These are phyloP conservation scores for Cercospora zeae-maydis DNA, from an alignment of 2,329 filamentous ascomycete genomes.

Conservation along the genomic window DNA sequence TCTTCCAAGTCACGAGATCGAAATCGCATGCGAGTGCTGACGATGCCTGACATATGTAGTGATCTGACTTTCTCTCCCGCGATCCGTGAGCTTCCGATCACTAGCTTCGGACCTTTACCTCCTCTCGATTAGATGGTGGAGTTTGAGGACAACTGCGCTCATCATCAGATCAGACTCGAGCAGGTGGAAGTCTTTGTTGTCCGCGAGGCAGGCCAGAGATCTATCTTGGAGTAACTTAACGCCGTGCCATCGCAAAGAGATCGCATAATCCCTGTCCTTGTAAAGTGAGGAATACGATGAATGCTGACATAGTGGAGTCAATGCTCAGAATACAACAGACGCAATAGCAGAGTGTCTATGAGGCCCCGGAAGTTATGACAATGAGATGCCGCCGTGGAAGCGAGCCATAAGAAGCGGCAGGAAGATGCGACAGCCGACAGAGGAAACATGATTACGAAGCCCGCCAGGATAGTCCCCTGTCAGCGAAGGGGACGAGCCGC, in stretches of 20 bases:
- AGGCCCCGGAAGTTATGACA: background rate
- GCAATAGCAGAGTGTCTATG: background rate
- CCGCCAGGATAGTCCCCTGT: background rate
- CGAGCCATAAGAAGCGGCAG: background rate
- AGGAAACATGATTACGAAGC: background rate
- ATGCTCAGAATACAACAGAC: background rate
- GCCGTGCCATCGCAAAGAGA: background rate
- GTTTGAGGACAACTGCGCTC: conserved; percentile 8
- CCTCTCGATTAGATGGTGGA: conserved; percentile 5
- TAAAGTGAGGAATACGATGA: background rate
- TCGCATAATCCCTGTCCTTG: background rate
- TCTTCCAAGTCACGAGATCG: background rate
- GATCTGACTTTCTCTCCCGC: conserved; percentile 6
- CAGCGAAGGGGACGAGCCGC: background rate
- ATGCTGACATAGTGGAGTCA: background rate
- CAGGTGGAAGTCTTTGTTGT: too few species aligned
- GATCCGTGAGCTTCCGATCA: conserved; percentile 11
- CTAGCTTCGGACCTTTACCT: conserved; percentile 7
- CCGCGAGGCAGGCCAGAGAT: too few species aligned
- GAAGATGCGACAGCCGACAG: background rate
- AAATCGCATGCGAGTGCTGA: conserved; percentile 14
- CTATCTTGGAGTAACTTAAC: too few species aligned
- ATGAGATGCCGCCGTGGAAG: background rate
- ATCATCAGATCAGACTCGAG: background rate
- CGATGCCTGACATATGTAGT: conserved; percentile 10